Evolutionary conservation across 2,329 filamentous ascomycete genomes (phyloP).

Genomic region (Phialocephala subalpina): DNA sequence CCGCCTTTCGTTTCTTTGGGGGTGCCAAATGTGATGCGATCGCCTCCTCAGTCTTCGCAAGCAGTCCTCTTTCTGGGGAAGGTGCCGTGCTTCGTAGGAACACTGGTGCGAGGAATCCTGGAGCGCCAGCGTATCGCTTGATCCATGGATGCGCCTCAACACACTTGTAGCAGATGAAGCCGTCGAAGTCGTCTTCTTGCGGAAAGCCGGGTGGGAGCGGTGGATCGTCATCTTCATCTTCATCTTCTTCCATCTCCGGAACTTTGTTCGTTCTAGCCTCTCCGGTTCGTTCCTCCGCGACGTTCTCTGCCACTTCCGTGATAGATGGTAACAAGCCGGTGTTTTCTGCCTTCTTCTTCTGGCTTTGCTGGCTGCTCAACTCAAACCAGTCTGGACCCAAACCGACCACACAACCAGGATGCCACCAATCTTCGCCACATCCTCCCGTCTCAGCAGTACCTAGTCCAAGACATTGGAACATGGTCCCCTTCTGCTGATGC

Average conservation of each 20-base stretch:
- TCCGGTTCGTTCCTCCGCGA: constrained; percentile 35
- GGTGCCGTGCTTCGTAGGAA: constrained; percentile 52
- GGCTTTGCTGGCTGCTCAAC: constrained; percentile 50
- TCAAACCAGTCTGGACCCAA: constrained; percentile 78
- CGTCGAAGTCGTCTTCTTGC: constrained; percentile 86
- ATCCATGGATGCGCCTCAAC: constrained; percentile 90
- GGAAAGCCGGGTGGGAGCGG: constrained; percentile 89
- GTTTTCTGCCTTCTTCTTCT: constrained; percentile 42
- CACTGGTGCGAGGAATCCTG: constrained; percentile 81
- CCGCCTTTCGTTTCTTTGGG: constrained; percentile 73
- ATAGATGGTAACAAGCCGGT: constrained; percentile 55
- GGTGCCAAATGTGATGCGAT: constrained; percentile 25
- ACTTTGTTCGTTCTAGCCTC: constrained; percentile 36
- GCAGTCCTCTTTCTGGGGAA: constrained; percentile 41
- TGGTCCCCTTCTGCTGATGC: constrained; percentile 89
- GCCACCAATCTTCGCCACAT: constrained; percentile 98
- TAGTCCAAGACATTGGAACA: constrained; percentile 95
- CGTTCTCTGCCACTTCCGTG: constrained; percentile 54
- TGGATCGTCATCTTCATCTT: constrained; percentile 66
- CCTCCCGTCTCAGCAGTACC: constrained; percentile 82
- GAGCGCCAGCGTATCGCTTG: constrained; percentile 81
- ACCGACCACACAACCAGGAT: constrained; percentile 90
- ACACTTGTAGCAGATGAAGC: constrained; percentile 94
- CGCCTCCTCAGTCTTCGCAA: constrained; percentile 35
- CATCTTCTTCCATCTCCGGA: constrained; percentile 44